Conservation (phyloP, 495 filamentous ascomycete species). For the Trichocladium uniseriatum region DNA sequence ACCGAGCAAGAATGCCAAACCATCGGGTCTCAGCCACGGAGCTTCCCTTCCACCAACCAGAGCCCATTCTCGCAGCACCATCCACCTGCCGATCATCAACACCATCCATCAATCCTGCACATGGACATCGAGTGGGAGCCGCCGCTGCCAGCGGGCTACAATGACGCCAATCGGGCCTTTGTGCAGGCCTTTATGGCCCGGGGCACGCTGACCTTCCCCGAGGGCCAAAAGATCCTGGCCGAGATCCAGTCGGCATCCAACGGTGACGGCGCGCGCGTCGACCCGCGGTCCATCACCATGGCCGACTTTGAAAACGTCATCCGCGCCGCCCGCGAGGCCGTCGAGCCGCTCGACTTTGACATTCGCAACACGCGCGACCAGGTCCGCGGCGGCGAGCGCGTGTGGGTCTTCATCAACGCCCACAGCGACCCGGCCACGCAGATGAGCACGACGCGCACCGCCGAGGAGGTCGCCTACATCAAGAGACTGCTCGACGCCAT, state of each 20-base stretch:
- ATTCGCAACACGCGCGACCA: constrained; percentile 67
- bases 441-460: constrained; percentile 66
- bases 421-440: constrained; percentile 75
- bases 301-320: constrained; percentile 62
- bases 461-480: constrained; percentile 85
- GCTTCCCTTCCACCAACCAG: too few relatives aligned
- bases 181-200: constrained; percentile 80
- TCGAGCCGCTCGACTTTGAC: constrained; percentile 78
- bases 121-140: constrained; percentile 26
- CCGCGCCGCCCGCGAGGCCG: constrained; percentile 54
- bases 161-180: constrained; percentile 79
- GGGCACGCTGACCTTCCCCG: constrained; percentile 61
- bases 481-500: constrained; percentile 84
- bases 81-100: too few relatives aligned
- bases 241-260: constrained; percentile 54
- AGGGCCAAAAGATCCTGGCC: constrained; percentile 65
- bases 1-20: too few relatives aligned
- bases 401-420: constrained; percentile 80
- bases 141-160: constrained; percentile 24
- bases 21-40: too few relatives aligned
- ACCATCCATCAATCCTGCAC: background rate
- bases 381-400: constrained; percentile 33
- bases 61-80: too few relatives aligned
- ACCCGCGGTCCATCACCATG: constrained; percentile 51
- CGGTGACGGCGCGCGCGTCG: constrained; percentile 5